phyloP scores from a whole-genome alignment of 1,284 basidiomycete species.

The Neolentinus lepideus region DNA sequence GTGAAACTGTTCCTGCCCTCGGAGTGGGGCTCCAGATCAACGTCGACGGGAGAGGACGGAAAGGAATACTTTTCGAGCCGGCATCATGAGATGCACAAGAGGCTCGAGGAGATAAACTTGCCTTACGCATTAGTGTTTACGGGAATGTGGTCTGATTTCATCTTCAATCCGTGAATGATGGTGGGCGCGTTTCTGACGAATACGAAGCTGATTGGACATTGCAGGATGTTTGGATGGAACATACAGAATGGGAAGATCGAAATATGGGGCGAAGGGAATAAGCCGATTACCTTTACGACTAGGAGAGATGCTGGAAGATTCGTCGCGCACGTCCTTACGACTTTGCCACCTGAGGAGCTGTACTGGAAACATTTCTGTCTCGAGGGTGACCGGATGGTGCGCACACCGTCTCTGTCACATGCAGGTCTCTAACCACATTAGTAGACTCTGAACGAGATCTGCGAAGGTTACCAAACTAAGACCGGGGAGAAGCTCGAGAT shows the following conservation, averaged over 20 bases:
- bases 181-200: no score
- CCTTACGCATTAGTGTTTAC: constrained; percentile 20
- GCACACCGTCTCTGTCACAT: background rate
- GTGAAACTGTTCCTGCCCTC: constrained; percentile 23
- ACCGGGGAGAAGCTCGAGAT: constrained; percentile 11
- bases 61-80: background rate
- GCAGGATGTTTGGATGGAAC: constrained; percentile 11
- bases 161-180: constrained; percentile 9
- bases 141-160: constrained; percentile 14
- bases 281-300: constrained; percentile 22
- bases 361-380: constrained; percentile 25
- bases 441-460: constrained; percentile 13
- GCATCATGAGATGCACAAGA: constrained; percentile 7
- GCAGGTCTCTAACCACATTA: background rate
- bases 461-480: constrained; percentile 7
- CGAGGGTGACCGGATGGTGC: constrained; percentile 26
- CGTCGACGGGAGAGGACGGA: constrained; percentile 5
- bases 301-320: constrained; percentile 27
- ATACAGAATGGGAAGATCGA: constrained; percentile 21
- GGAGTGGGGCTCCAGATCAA: constrained; percentile 15
- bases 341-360: constrained; percentile 20
- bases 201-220: background rate
- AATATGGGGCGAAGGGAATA: constrained; percentile 25
- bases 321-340: constrained; percentile 26
- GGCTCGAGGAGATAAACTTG: constrained; percentile 9